Evolutionary conservation across 2,329 filamentous ascomycete species (phyloP), one percentile per base, ranked within the genome.

Genomic region (Phoma sp.): DNA sequence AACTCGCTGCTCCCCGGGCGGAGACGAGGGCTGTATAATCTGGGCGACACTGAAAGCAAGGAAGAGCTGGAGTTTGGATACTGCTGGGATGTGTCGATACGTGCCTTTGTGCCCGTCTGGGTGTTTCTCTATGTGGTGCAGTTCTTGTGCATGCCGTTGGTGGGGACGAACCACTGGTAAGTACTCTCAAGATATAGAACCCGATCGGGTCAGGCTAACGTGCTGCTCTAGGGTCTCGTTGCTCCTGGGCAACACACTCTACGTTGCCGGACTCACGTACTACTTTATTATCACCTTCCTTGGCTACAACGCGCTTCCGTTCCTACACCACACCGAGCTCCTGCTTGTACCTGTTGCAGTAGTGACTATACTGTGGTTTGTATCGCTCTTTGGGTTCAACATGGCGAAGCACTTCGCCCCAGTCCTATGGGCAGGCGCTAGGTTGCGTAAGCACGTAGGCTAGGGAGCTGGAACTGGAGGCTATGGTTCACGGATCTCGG

Each of bases 211-310:
- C 4, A 30, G 18, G 36, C 48, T 48, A 20, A 46, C 15, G 1
- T 20, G 11, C 1, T 9, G 4, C 21, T 12, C 7, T 15, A 80
- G 77, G 77, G 71, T 83, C 23, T 84, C 81, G 9, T 76, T 84
- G 18, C 82, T 89, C 57, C 78, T 89, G 29, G 85, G 85, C 23
- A 89, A 89, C 66, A 82, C 84, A 1, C 80, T 89, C 60, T 89
- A 89, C 65, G 79, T 89, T n/a, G 77, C 86, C 30, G 87, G 86
- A 0, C 74, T 87, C 45, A 81, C 81, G 23, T 89, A 89, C 74
- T 89, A 89, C 73, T 86, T 84, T 66, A 82, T 88, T 61, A 87
- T 89, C 64, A 87, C 84, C 7, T 89, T 89, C 69, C 76, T 89
- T 36, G 87, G 87, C 28, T 89, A 89, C 73, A 89, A 89, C 64